Base-by-base conservation (phyloP, 2,329 filamentous ascomycete genomes). In the Aspergillus fructus region DNA sequence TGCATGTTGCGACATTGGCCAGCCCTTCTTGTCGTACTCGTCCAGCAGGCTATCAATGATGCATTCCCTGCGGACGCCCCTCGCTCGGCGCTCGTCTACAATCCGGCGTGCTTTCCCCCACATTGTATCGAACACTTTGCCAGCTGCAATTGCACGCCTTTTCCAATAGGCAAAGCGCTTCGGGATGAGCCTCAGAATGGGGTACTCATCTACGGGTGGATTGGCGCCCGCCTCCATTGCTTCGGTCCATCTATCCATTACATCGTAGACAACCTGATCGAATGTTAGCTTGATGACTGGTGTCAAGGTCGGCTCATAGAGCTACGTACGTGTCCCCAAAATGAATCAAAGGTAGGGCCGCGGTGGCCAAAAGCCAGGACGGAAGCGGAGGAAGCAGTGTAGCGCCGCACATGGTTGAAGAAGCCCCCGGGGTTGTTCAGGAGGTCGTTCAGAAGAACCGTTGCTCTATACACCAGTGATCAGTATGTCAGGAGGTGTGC, bases 201-300 rank as follows among this genome's bases (percentile, higher is more conserved):
- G 75, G 54, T 77, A 79, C 37, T 78, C 70, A 49, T 82, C 80
- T 1, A 81, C 76, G 0, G 79, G 79, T 1, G 80, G 79, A 1
- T 78, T 81, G 23, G 73, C 74, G 2, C 79, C 80, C 0, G 74
- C 68, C 63, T 81, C 80, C 68, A 79, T 72, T 0, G 41, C 41
- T 4, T 45, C 41, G 17, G 41, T 45, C 41, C 41, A 45, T 45
- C 41, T 7, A 23, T 45, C 41, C 41, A 45, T 45, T 5, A 45
- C 41, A 45, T 45, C 41, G n/a, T 45, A 45, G 19, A 45, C 41
- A 21, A 45, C 41, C 41, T 45, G 12, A 6, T 8, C 41, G 21
- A 24, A 24, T 3, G 23, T 24, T 24, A 24, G 23, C 5, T 45
- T 23, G 41, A 5, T 45, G 19, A 9, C 19, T 6, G 11, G 41